phyloP scores from a whole-genome alignment of 306 rosid species.

The Castanea sativa region DNA sequence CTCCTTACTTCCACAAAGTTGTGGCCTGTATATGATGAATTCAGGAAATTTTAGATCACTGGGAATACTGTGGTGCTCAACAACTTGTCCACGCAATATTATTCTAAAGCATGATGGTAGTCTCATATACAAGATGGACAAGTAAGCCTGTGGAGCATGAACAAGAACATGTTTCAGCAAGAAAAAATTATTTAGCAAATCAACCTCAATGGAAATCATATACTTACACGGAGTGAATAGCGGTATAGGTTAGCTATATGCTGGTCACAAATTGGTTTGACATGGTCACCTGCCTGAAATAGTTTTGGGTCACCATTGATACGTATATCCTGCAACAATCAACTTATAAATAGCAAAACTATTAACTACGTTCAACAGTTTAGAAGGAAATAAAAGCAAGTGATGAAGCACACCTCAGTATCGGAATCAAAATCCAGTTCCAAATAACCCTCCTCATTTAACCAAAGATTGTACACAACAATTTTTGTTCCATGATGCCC shows the following conservation, averaged over 20 bases:
- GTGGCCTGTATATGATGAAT: conserved; percentile 49
- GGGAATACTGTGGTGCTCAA: conserved; percentile 40
- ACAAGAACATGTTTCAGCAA: neutral
- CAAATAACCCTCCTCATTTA: conserved; percentile 25
- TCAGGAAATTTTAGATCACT: conserved; percentile 39
- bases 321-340: conserved; percentile 41
- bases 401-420: conserved; percentile 33
- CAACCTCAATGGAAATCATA: neutral
- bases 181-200: neutral
- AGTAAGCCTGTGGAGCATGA: conserved; percentile 40
- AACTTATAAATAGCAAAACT: neutral
- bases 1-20: conserved; percentile 37
- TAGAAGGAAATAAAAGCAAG: neutral
- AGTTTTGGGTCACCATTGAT: conserved; percentile 24
- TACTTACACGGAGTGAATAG: conserved; percentile 51
- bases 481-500: conserved; percentile 55
- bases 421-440: conserved; percentile 50
- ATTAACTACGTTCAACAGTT: neutral
- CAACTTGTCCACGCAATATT: conserved; percentile 37
- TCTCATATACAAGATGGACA: conserved; percentile 53
- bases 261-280: conserved; percentile 27
- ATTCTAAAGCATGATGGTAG: conserved; percentile 36
- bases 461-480: conserved; percentile 51
- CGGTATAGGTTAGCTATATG: conserved; percentile 42
- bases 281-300: conserved; percentile 16